These are phyloP conservation scores for Mycena chlorophos DNA, from an alignment of 768 basidiomycete genomes.

Conservation along the genomic window DNA sequence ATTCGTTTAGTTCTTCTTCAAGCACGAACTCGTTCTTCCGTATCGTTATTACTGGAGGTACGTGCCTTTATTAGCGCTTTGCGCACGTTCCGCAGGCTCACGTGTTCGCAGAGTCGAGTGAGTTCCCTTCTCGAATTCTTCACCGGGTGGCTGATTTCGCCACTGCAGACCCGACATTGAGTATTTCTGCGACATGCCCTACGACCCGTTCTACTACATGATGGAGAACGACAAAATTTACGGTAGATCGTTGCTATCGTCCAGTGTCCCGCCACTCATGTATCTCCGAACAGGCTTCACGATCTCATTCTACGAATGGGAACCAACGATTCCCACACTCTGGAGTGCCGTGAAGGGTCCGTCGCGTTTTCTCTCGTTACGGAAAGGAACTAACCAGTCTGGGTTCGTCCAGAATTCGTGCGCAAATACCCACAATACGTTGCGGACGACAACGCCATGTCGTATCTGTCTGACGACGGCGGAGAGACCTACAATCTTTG, in stretches of 20 bases:
- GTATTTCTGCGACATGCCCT: constrained; percentile 70
- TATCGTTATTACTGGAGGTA: constrained; percentile 78
- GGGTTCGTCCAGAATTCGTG: constrained; percentile 57
- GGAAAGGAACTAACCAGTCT: not conserved
- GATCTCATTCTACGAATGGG: constrained; percentile 73
- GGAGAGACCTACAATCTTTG: constrained; percentile 77
- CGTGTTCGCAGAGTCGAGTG: constrained; percentile 37
- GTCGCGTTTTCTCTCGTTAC: constrained; percentile 15
- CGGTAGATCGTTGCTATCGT: constrained; percentile 35
- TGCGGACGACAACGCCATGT: constrained; percentile 59
- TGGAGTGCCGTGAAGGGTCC: constrained; percentile 71
- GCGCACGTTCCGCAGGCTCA: not conserved
- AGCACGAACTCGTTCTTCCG: constrained; percentile 62
- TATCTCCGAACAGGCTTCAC: constrained; percentile 55
- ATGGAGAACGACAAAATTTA: constrained; percentile 71
- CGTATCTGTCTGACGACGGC: constrained; percentile 66
- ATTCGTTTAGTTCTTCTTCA: constrained; percentile 64
- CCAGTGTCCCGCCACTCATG: constrained; percentile 10
- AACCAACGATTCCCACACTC: constrained; percentile 74
- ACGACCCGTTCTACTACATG: constrained; percentile 77
- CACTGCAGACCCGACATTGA: constrained; percentile 62
- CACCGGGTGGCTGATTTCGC: constrained; percentile 32
- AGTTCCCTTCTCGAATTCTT: constrained; percentile 8
- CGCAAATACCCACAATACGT: constrained; percentile 54
- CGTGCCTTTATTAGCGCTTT: constrained; percentile 27